Evolutionary conservation across 164 flowering plant genomes (phyloP), one percentile per base, ranked within the genome.

Genomic region (Vitis cinerea): DNA sequence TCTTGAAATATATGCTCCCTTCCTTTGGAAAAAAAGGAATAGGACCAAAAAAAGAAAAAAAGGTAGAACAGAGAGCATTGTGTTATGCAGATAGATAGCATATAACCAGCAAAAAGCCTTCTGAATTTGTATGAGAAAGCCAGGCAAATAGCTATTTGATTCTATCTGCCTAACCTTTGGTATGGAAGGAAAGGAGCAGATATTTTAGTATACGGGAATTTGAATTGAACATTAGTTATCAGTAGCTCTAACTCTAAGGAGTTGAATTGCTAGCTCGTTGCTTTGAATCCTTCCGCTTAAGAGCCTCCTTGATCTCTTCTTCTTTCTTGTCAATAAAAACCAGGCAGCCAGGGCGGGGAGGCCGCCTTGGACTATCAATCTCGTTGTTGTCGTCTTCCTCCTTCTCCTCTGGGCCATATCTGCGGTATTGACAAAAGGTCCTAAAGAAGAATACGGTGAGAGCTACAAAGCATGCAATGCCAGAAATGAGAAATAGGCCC

Each of bases 401-500:
- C 14, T 68, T 85, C 8, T 1, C 75, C 58, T 86, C 91, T 0
- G 85, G 78, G 48, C 15, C 60, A 57, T 81, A 88, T 71, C 69
- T 85, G 16, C 77, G 83, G 80, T 69, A 95, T 74, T 95, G 96
- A 63, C 71, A 52, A 7, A 79, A 55, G 14, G 89, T 74, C 68
- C 84, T 82, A 57, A 73, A 69, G 81, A 75, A 84, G 75, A 90
- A 95, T 11, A 83, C 49, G 2, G 72, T 23, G 52, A 96, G 87
- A 29, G 98, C 87, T 23, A 90, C 47, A 67, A 87, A 59, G 78
- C 94, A 89, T 1, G 86, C 83, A 29, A 85, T 58, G 58, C 95
- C 98, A 69, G 90, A 88, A 31, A 96, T 88, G 62, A 92, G 85
- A 74, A 92, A 93, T 17, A 93, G 84, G 44, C 99, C 99, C 97